A percentile compares a stretch with the other conserved stretches of the same genome.
phyloP scores from a whole-genome alignment of 495 filamentous ascomycete species.

The Penicillium cinerascens region DNA sequence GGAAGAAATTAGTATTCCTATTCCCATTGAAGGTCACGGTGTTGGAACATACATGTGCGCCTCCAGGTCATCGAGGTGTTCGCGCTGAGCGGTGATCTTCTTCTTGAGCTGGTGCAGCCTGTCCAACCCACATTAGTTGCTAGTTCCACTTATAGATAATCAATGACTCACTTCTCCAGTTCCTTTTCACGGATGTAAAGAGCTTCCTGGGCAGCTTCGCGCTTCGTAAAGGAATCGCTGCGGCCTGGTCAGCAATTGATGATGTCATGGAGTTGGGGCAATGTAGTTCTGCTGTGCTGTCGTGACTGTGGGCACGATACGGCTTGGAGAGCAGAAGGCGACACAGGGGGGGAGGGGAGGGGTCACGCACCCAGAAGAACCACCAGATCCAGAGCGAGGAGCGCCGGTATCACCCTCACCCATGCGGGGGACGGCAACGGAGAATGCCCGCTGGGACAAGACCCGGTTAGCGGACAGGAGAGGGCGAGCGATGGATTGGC shows the following conservation, averaged over 20 bases:
- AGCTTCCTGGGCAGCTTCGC: conserved; percentile 84
- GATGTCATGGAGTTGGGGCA: conserved; percentile 2
- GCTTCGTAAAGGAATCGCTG: conserved; percentile 86
- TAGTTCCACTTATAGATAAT: not conserved
- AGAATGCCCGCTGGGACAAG: conserved; percentile 57
- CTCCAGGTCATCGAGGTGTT: conserved; percentile 78
- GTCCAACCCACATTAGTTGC: conserved; percentile 4
- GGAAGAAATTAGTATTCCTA: conserved; percentile 3
- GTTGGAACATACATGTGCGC: conserved; percentile 64
- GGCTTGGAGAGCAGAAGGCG: not conserved
- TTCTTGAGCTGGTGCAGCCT: conserved; percentile 63
- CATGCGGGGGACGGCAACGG: conserved; percentile 59
- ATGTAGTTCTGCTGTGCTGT: conserved; percentile 1
- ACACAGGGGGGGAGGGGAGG: not conserved
- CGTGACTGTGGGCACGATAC: not conserved
- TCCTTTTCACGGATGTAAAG: conserved; percentile 80
- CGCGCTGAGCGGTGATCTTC: conserved; percentile 75
- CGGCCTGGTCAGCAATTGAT: not conserved
- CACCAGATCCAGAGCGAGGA: conserved; percentile 42
- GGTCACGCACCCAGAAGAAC: conserved; percentile 31
- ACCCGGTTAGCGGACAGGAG: conserved; percentile 48
- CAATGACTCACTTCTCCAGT: conserved; percentile 63
- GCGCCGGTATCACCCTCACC: conserved; percentile 66
- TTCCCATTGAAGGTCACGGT: not conserved
- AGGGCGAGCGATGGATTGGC: conserved; percentile 59